Conservation (phyloP, 768 basidiomycete species). For the Lactarius vividus region DNA sequence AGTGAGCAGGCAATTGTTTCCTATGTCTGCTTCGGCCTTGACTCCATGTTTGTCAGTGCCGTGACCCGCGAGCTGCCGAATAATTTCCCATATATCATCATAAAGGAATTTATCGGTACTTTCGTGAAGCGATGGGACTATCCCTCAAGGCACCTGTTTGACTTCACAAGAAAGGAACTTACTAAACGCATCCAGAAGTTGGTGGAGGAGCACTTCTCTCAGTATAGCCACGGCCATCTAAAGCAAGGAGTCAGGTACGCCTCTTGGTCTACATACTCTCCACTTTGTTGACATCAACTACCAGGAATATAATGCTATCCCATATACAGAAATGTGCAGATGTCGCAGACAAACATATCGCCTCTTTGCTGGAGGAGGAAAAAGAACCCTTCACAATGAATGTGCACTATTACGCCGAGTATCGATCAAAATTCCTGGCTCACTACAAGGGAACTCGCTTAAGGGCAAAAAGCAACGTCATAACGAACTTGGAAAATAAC, state of each 20-base stretch:
- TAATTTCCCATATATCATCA: slow-evolving; percentile 50
- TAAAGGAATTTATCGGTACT: slow-evolving; percentile 26
- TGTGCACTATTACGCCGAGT: slow-evolving; percentile 30
- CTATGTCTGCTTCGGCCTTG: neutral
- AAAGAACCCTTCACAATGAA: slow-evolving; percentile 31
- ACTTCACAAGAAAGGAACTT: slow-evolving; percentile 24
- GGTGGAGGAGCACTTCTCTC: slow-evolving; percentile 29
- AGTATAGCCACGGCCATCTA: slow-evolving; percentile 28
- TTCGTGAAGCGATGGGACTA: slow-evolving; percentile 27
- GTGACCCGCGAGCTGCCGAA: slow-evolving; percentile 67
- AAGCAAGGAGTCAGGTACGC: slow-evolving; percentile 26
- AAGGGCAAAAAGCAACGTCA: neutral
- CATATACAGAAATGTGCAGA: slow-evolving; percentile 15
- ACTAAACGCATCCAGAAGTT: slow-evolving; percentile 19
- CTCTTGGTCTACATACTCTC: neutral
- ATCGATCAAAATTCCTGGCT: slow-evolving; percentile 48
- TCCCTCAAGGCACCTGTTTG: slow-evolving; percentile 29
- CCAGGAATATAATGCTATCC: slow-evolving; percentile 15
- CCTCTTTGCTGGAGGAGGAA: slow-evolving; percentile 19
- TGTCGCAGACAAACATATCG: slow-evolving; percentile 7
- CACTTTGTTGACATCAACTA: neutral
- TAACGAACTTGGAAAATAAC: neutral
- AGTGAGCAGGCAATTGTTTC: slow-evolving; percentile 36
- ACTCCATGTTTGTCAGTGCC: slow-evolving; percentile 41
- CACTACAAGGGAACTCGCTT: slow-evolving; percentile 43